These are phyloP conservation scores for Clavariopsis aquatica DNA, from an alignment of 495 filamentous ascomycete species.

Conservation along the genomic window DNA sequence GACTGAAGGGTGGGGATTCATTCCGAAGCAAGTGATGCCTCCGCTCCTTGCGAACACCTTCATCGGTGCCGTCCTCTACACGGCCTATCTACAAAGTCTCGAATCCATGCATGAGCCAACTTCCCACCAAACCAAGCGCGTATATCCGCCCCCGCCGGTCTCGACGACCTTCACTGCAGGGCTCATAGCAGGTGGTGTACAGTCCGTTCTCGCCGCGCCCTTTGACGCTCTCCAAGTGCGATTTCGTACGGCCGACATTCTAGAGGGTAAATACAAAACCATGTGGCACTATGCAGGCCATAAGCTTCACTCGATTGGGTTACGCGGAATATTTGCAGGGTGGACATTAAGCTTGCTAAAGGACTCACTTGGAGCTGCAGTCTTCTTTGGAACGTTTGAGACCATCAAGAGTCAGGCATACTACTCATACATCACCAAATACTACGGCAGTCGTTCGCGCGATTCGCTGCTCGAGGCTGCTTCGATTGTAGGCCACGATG, in stretches of 20 bases:
- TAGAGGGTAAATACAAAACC: conserved; percentile 67
- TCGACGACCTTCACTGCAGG: conserved; percentile 72
- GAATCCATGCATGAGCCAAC: conserved; percentile 71
- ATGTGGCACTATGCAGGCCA: conserved; percentile 79
- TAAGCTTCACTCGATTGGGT: conserved; percentile 76
- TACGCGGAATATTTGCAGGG: conserved; percentile 79
- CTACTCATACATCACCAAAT: conserved; percentile 75
- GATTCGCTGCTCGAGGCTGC: conserved; percentile 46
- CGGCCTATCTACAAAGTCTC: conserved; percentile 79
- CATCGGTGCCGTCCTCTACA: conserved; percentile 84
- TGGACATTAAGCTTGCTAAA: conserved; percentile 77
- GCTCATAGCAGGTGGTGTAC: conserved; percentile 72
- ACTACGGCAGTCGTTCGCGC: conserved; percentile 63
- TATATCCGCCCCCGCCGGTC: conserved; percentile 72
- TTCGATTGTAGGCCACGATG: conserved; percentile 17
- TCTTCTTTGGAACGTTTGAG: conserved; percentile 87
- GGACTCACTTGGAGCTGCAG: conserved; percentile 76
- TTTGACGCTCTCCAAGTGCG: conserved; percentile 86
- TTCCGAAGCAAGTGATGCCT: conserved; percentile 85
- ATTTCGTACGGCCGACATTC: conserved; percentile 68
- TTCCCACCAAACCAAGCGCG: conserved; percentile 63
- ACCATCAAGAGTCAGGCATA: conserved; percentile 83
- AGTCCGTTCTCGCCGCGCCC: conserved; percentile 79
- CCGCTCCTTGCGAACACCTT: conserved; percentile 78
- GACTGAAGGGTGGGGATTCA: conserved; percentile 79